Conservation (phyloP, 306 rosid genomes). For the Citrullus colocynthis region DNA sequence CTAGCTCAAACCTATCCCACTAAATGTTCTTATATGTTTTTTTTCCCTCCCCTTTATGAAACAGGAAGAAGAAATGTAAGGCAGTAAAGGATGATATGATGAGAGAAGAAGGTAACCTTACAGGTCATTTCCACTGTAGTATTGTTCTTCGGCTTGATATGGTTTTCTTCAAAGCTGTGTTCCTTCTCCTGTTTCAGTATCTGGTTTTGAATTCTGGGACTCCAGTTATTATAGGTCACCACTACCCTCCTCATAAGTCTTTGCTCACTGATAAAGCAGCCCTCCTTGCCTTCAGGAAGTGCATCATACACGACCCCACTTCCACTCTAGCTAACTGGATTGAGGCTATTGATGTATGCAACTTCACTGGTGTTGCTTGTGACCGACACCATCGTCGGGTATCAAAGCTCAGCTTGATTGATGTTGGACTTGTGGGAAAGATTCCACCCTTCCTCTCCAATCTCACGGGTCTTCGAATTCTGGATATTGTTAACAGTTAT, state of each 20-base stretch:
- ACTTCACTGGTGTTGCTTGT: slow-evolving; percentile 42
- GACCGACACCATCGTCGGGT: slow-evolving; percentile 32
- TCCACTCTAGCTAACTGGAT: slow-evolving; percentile 44
- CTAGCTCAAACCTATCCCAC: slow-evolving; percentile 3
- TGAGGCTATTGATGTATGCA: slow-evolving; percentile 34
- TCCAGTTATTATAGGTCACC: slow-evolving; percentile 13
- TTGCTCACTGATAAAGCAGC: slow-evolving; percentile 36
- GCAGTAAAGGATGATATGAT: background rate
- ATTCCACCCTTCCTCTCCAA: slow-evolving; percentile 49
- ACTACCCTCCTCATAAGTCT: slow-evolving; percentile 23
- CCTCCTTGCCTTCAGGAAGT: slow-evolving; percentile 35
- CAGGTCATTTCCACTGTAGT: background rate
- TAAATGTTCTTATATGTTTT: background rate
- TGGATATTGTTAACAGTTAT: slow-evolving; percentile 21
- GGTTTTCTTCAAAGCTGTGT: slow-evolving; percentile 24
- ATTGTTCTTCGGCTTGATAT: slow-evolving; percentile 6
- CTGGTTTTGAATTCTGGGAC: slow-evolving; percentile 13
- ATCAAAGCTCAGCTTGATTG: slow-evolving; percentile 12
- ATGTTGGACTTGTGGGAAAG: slow-evolving; percentile 29
- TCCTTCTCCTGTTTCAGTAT: slow-evolving; percentile 31
- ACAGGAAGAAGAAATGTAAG: slow-evolving; percentile 1
- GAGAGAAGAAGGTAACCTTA: background rate
- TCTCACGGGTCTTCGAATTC: slow-evolving; percentile 45
- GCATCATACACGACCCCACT: slow-evolving; percentile 30
- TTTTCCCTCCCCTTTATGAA: background rate